Percentiles rank a stretch among this genome's conserved stretches.
phyloP scores from a whole-genome alignment of 2,329 filamentous ascomycete species.

The Cordyceps militaris region DNA sequence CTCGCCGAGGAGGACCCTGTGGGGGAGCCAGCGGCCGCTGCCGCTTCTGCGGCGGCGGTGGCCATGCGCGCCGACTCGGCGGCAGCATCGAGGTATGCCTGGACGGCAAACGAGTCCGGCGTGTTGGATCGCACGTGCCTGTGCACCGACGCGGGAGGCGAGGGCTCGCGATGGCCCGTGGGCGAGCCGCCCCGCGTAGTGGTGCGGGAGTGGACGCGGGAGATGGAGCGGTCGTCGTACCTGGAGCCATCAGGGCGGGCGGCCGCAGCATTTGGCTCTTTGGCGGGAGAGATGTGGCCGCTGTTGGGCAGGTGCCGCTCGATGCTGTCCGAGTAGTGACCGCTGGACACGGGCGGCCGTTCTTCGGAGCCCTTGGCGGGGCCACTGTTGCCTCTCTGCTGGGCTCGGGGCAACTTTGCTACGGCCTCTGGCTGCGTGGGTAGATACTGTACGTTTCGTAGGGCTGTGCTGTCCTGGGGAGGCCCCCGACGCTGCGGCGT shows the following conservation, averaged over 20 bases:
- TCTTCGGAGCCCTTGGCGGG: too few relatives aligned
- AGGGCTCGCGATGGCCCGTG: not conserved
- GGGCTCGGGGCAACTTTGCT: not conserved
- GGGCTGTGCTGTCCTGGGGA: not conserved
- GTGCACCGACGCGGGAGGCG: not conserved
- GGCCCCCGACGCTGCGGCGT: not conserved
- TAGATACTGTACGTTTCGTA: not conserved
- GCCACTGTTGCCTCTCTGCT: not conserved
- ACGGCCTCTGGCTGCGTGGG: not conserved
- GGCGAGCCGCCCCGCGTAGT: not conserved
- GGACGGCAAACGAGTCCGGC: conserved; percentile 28
- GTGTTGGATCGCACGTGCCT: conserved; percentile 18
- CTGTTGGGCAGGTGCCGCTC: conserved; percentile 22
- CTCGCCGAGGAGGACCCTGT: conserved; percentile 15
- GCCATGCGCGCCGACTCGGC: conserved; percentile 19
- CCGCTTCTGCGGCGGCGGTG: not conserved
- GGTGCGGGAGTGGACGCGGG: not conserved
- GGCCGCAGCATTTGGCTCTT: not conserved
- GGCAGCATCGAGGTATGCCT: conserved; percentile 29
- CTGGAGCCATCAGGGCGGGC: not conserved
- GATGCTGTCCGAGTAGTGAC: conserved; percentile 34
- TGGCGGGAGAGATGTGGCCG: not conserved
- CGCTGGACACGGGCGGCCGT: conserved; percentile 25
- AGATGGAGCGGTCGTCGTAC: not conserved
- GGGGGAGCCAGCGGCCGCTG: conserved; percentile 21